Evolutionary conservation across 192 early-diverging fungal genomes (phyloP), one percentile per base, ranked within the genome.

Genomic region (Linnemannia zychae): DNA sequence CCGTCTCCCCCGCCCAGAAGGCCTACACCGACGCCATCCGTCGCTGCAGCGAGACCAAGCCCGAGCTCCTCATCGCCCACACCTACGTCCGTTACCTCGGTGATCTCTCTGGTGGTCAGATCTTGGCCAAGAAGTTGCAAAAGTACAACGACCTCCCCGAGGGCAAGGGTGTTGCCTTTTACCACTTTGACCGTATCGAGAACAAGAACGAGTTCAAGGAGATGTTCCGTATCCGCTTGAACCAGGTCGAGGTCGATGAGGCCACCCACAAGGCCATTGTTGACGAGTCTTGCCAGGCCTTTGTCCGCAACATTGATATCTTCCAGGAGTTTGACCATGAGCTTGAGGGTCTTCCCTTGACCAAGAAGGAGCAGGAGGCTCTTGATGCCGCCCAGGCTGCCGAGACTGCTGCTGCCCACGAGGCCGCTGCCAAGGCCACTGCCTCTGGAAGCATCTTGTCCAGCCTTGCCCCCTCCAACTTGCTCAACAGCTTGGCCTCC

Each of bases 51-150:
- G 36, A 38, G 34, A 71, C 77, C 22, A 88, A 88, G 63, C 90
- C 90, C 46, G 88, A 88, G 28, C 81, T 92, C 0, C 69, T 92
- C 47, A 78, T 91, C n/a, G 90, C 91, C 60, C 91, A 92, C 53
- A 78, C 87, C 50, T 92, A 92, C 34, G 76, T 90, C 28, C 89
- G 91, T 28, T 92, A 92, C 74, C 71, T 92, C 1, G 91, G 91
- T 40, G 91, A 92, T 79, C 80, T 92, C 49, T 88, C 87, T 11
- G 91, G 91, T 65, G 91, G 91, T 22, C 90, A 91, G 50, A 89
- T 92, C 50, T 75, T 92, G 28, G 86, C 88, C 57, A 90, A 90
- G 69, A 81, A 89, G 34, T 75, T 92, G 7, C 86, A 89, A 72
- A 92, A 91, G 72, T 72, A 84, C 57, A 88, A 89, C 28, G 76